Conservation (phyloP, 148 eudicot genomes). For the Heliosperma pusillum region DNA sequence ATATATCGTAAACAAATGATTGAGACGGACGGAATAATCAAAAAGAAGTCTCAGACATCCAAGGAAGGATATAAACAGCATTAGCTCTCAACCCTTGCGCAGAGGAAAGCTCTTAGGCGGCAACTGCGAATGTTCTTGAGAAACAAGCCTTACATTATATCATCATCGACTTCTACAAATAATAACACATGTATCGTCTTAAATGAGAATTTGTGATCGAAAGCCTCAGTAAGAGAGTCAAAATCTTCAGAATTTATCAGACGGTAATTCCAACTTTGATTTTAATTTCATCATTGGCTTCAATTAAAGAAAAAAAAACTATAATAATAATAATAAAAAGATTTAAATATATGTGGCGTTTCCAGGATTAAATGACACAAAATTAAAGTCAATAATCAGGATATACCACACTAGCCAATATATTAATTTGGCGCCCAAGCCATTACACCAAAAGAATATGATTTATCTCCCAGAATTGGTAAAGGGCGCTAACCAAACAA, state of each 20-base stretch:
- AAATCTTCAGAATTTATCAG: conserved; percentile 46
- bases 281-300: conserved; percentile 45
- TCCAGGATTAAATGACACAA: conserved; percentile 50
- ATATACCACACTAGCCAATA: conserved; percentile 37
- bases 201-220: too few species aligned
- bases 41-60: conserved; percentile 54
- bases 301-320: neutral
- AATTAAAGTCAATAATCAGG: conserved; percentile 46
- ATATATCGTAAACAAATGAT: too few species aligned
- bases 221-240: conserved; percentile 65
- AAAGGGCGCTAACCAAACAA: conserved; percentile 41
- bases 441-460: conserved; percentile 58
- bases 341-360: conserved; percentile 36
- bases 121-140: conserved; percentile 72
- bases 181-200: too few species aligned
- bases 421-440: conserved; percentile 55
- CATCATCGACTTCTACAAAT: conserved; percentile 35
- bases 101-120: conserved; percentile 72
- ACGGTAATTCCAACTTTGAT: conserved; percentile 67
- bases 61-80: conserved; percentile 53
- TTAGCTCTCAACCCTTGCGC: conserved; percentile 59
- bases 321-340: neutral
- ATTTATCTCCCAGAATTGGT: conserved; percentile 56
- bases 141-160: conserved; percentile 45
- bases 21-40: too few species aligned